Conservation (phyloP, 2,329 filamentous ascomycete species). For the Pezizomycotina sp. region DNA sequence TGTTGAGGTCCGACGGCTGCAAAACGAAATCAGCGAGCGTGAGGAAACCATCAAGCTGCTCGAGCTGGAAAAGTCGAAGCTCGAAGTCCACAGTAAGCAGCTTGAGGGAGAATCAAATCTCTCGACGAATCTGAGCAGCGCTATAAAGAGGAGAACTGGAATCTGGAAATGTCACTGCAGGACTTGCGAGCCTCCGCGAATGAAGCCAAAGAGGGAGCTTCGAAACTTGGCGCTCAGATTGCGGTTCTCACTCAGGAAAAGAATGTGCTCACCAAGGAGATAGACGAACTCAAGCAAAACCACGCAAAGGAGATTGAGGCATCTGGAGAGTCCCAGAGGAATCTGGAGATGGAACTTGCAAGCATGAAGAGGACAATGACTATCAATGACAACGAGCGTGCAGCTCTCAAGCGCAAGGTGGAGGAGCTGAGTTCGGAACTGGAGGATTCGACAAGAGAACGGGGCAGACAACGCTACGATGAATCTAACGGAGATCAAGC, state of each 20-base stretch:
- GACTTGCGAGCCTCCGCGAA: slow-evolving; percentile 58
- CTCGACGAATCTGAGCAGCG: slow-evolving; percentile 88
- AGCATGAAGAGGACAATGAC: slow-evolving; percentile 64
- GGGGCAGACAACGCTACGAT: slow-evolving; percentile 47
- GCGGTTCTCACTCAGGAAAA: slow-evolving; percentile 59
- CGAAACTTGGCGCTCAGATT: slow-evolving; percentile 59
- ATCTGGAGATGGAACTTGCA: slow-evolving; percentile 61
- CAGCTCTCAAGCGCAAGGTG: slow-evolving; percentile 64
- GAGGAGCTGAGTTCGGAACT: slow-evolving; percentile 52
- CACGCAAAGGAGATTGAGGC: slow-evolving; percentile 67
- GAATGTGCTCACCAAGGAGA: slow-evolving; percentile 58
- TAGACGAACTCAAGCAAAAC: slow-evolving; percentile 72
- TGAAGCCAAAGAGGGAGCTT: slow-evolving; percentile 66
- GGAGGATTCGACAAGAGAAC: slow-evolving; percentile 23
- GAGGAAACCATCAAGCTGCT: slow-evolving; percentile 68
- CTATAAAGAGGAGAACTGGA: slow-evolving; percentile 98
- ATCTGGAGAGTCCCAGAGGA: slow-evolving; percentile 53
- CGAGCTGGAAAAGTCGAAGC: slow-evolving; percentile 55
- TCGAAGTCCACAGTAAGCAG: slow-evolving; percentile 68
- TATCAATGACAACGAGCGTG: slow-evolving; percentile 61
- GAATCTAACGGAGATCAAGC: slow-evolving; percentile 47
- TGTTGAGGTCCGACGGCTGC: slow-evolving; percentile 80
- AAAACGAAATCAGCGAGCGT: slow-evolving; percentile 67
- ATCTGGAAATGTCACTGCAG: slow-evolving; percentile 78
- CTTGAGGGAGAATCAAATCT: slow-evolving; percentile 59